Percentiles rank a stretch among this genome's conserved stretches.
Conservation (phyloP, 768 basidiomycete genomes). For the Tricholoma matsutake region DNA sequence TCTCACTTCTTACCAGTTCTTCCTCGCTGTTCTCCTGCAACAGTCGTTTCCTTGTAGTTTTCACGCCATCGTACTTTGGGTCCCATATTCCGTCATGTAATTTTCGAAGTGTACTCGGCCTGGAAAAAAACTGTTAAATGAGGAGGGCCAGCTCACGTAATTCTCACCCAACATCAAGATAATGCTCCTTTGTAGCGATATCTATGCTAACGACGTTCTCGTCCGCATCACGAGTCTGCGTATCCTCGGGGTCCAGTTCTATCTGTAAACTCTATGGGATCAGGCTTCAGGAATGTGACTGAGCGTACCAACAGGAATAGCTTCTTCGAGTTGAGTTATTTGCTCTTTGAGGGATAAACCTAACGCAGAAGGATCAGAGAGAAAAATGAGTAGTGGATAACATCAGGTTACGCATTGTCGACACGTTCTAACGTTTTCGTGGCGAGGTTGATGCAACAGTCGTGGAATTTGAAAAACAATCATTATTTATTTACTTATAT, state of each 20-base stretch:
- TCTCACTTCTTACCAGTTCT: slow-evolving; percentile 39
- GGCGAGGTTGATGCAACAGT: no score
- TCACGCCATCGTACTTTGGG: slow-evolving; percentile 76
- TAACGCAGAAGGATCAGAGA: slow-evolving; percentile 12
- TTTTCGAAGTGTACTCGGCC: slow-evolving; percentile 68
- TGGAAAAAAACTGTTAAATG: slow-evolving; percentile 26
- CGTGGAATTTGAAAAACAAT: background rate
- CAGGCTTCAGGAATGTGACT: background rate
- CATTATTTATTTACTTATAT: no score
- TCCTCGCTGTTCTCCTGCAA: slow-evolving; percentile 42
- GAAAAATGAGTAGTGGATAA: background rate
- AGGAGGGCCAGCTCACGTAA: background rate
- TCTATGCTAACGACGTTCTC: slow-evolving; percentile 33
- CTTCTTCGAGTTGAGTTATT: slow-evolving; percentile 73
- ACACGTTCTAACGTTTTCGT: no score
- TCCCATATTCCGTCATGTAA: slow-evolving; percentile 63
- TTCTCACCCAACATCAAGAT: slow-evolving; percentile 79
- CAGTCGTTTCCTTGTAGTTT: slow-evolving; percentile 57
- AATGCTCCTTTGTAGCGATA: slow-evolving; percentile 62
- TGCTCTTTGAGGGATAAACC: slow-evolving; percentile 72
- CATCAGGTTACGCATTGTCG: slow-evolving; percentile 4
- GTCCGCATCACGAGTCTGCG: slow-evolving; percentile 50
- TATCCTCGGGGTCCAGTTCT: slow-evolving; percentile 79
- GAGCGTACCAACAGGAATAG: slow-evolving; percentile 61
- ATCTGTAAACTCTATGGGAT: slow-evolving; percentile 9